Evolutionary conservation across 2,329 filamentous ascomycete species (phyloP).

Genomic region (Colletotrichum caudatum): DNA sequence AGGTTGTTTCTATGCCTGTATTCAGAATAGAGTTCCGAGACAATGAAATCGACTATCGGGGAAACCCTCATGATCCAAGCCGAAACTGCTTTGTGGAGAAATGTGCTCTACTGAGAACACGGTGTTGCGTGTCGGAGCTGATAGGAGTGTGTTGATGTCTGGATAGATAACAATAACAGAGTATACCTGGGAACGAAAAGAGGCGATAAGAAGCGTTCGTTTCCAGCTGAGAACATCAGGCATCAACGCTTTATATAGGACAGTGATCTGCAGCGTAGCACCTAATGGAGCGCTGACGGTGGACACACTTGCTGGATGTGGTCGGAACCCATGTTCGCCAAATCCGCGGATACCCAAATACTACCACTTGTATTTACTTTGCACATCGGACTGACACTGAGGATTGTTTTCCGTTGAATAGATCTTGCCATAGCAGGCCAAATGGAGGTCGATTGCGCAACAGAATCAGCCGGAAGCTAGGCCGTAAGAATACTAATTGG

Average conservation of each 20-base stretch:
- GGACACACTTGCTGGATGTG: not conserved
- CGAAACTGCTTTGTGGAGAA: too few species aligned
- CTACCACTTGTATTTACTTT: not conserved
- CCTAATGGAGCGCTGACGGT: not conserved
- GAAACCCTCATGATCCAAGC: too few species aligned
- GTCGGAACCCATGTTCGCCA: not conserved
- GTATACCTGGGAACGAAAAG: not conserved
- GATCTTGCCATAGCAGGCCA: not conserved
- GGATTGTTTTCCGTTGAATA: not conserved
- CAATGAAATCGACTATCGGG: too few species aligned
- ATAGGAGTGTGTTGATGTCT: too few species aligned
- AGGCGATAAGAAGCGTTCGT: not conserved
- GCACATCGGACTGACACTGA: too few species aligned
- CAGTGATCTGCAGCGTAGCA: not conserved
- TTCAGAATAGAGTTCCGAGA: too few species aligned
- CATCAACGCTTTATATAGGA: not conserved
- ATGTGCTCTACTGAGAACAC: too few species aligned
- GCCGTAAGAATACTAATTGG: too few species aligned
- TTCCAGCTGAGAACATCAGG: not conserved
- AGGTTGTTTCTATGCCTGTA: too few species aligned
- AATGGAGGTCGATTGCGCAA: too few species aligned
- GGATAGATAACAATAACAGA: too few species aligned
- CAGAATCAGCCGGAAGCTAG: not conserved
- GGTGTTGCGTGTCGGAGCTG: too few species aligned
- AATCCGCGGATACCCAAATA: not conserved